These are phyloP conservation scores for Mycena olivaceomarginata DNA, from an alignment of 768 basidiomycete genomes.

Conservation along the genomic window DNA sequence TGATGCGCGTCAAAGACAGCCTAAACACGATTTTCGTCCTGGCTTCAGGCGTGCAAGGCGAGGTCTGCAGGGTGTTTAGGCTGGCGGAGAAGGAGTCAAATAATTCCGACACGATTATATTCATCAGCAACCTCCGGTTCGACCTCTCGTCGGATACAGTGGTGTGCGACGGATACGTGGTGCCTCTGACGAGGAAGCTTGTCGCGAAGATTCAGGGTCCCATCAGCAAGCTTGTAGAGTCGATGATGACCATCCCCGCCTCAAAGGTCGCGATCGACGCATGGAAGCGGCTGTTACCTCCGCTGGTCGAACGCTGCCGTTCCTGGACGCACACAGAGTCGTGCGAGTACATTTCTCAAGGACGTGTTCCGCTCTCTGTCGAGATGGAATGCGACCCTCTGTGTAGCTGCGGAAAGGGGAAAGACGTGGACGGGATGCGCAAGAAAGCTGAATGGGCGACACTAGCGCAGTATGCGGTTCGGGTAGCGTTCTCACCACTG, in stretches of 20 bases:
- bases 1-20: slow-evolving; percentile 57
- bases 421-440: slow-evolving; percentile 63
- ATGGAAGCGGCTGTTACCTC: slow-evolving; percentile 73
- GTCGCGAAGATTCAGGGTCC: slow-evolving; percentile 38
- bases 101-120: slow-evolving; percentile 62
- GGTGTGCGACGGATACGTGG: slow-evolving; percentile 69
- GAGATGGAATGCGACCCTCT: slow-evolving; percentile 63
- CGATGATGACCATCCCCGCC: slow-evolving; percentile 43
- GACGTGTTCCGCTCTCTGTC: slow-evolving; percentile 60
- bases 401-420: slow-evolving; percentile 73
- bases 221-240: slow-evolving; percentile 32
- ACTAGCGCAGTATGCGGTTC: slow-evolving; percentile 66
- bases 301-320: slow-evolving; percentile 71
- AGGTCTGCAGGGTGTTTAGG: slow-evolving; percentile 40
- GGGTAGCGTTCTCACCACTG: slow-evolving; percentile 71
- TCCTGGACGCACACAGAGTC: slow-evolving; percentile 66
- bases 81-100: slow-evolving; percentile 47
- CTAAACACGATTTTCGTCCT: slow-evolving; percentile 52
- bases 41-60: slow-evolving; percentile 48
- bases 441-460: slow-evolving; percentile 57
- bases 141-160: slow-evolving; percentile 71
- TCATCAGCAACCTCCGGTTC: slow-evolving; percentile 66
- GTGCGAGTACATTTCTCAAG: slow-evolving; percentile 66
- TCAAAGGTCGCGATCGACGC: slow-evolving; percentile 59
- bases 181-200: slow-evolving; percentile 56